A percentile compares a stretch with the other conserved stretches of the same genome.
Evolutionary conservation across 2,329 filamentous ascomycete genomes (phyloP).

Genomic region (Penicillium sp.): DNA sequence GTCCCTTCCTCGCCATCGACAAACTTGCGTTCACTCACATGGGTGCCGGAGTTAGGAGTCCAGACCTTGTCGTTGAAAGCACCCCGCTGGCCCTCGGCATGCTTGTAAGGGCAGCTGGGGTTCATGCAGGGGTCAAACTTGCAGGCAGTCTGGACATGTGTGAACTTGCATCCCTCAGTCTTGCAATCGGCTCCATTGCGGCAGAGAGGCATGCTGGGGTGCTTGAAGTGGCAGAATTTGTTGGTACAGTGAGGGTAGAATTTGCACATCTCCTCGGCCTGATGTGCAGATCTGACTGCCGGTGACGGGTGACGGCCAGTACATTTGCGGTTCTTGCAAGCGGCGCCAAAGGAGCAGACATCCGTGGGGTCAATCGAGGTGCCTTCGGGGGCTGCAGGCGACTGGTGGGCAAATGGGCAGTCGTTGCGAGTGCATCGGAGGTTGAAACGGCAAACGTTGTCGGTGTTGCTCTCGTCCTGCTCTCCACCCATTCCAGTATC

Average conservation of each 20-base stretch:
- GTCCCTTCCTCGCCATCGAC: constrained; percentile 61
- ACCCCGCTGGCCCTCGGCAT: constrained; percentile 85
- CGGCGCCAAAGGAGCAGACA: constrained; percentile 77
- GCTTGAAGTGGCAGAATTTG: constrained; percentile 80
- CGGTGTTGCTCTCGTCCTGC: constrained; percentile 56
- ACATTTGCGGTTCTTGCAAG: constrained; percentile 96
- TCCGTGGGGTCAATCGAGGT: constrained; percentile 75
- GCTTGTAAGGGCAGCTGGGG: constrained; percentile 81
- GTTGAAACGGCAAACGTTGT: constrained; percentile 85
- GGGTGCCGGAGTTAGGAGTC: constrained; percentile 63
- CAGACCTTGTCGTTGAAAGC: constrained; percentile 87
- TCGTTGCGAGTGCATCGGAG: constrained; percentile 81
- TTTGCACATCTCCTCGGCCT: constrained; percentile 82
- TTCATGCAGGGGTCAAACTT: constrained; percentile 91
- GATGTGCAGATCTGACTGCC: constrained; percentile 72
- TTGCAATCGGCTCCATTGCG: constrained; percentile 89
- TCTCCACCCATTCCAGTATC: constrained; percentile 39
- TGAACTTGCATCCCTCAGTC: constrained; percentile 80
- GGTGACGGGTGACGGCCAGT: constrained; percentile 89
- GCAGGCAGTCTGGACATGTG: constrained; percentile 80
- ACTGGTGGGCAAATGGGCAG: constrained; percentile 92
- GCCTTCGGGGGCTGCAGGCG: constrained; percentile 78
- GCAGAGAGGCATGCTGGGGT: constrained; percentile 82
- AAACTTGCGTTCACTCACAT: constrained; percentile 88
- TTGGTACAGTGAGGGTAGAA: constrained; percentile 93